Evolutionary conservation across 768 basidiomycete genomes (phyloP).

Genomic region (Suillus subalutaceus): DNA sequence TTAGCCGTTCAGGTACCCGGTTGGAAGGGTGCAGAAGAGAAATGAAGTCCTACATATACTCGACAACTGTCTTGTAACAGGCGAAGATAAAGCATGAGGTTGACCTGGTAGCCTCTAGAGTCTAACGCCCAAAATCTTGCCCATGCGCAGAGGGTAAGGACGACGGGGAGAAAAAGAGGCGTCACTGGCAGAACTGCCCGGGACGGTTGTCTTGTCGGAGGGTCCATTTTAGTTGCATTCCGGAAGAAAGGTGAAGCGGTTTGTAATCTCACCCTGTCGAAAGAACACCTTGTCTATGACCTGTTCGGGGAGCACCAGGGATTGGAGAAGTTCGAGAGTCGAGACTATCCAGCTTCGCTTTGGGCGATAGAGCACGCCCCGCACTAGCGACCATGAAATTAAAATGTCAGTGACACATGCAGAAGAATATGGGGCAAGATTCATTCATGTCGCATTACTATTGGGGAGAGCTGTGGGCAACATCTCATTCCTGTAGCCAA

Average conservation of each 20-base stretch:
- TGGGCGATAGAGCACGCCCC: not conserved
- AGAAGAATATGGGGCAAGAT: too few relatives aligned
- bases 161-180: not conserved
- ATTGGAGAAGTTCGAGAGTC: not conserved
- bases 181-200: not conserved
- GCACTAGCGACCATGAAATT: too few relatives aligned
- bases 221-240: not conserved
- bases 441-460: not conserved
- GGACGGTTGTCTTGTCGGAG: not conserved
- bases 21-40: not conserved
- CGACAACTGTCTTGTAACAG: not conserved
- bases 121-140: not conserved
- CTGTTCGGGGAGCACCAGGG: not conserved
- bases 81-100: not conserved
- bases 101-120: not conserved
- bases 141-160: not conserved
- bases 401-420: too few relatives aligned
- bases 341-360: not conserved
- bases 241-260: not conserved
- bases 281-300: not conserved
- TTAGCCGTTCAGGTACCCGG: conserved; percentile 4
- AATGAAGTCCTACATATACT: not conserved
- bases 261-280: not conserved
- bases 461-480: too few relatives aligned
- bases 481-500: too few relatives aligned